phyloP scores from a whole-genome alignment of 805 yeast genomes.

The Saturnispora mendoncae region DNA sequence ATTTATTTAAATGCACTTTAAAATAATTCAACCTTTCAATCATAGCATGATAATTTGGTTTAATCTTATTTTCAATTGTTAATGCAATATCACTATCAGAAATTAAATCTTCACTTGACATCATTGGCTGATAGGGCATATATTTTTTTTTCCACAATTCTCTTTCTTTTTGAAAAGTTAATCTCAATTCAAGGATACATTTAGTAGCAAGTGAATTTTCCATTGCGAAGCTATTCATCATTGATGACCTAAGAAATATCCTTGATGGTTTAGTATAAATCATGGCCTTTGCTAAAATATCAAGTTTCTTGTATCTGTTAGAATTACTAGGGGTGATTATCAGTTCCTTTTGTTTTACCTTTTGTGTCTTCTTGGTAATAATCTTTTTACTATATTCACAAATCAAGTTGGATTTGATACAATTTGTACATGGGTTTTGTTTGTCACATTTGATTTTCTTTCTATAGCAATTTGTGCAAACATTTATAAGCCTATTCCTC shows the following conservation, averaged over 20 bases:
- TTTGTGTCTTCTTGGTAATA: no score
- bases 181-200: not conserved
- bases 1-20: conserved; percentile 8
- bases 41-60: conserved; percentile 8
- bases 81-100: not conserved
- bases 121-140: not conserved
- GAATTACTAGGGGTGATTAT: no score
- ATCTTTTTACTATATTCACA: conserved; percentile 3
- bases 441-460: conserved; percentile 13
- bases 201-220: not conserved
- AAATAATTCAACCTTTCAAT: conserved; percentile 12
- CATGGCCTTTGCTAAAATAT: not conserved
- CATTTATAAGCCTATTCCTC: conserved; percentile 9
- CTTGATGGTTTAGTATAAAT: conserved; percentile 7
- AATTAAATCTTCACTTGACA: conserved; percentile 1
- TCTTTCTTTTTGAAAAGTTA: not conserved
- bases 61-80: conserved; percentile 4
- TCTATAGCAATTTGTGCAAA: conserved; percentile 11
- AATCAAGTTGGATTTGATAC: conserved; percentile 2
- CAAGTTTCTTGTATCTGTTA: not conserved
- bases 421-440: conserved; percentile 10
- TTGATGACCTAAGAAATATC: not conserved
- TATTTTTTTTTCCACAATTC: conserved; percentile 4
- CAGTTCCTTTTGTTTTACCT: no score
- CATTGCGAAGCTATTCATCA: not conserved